Evolutionary conservation across 2,329 filamentous ascomycete species (phyloP).

Genomic region (Pseudogymnoascus sp.): DNA sequence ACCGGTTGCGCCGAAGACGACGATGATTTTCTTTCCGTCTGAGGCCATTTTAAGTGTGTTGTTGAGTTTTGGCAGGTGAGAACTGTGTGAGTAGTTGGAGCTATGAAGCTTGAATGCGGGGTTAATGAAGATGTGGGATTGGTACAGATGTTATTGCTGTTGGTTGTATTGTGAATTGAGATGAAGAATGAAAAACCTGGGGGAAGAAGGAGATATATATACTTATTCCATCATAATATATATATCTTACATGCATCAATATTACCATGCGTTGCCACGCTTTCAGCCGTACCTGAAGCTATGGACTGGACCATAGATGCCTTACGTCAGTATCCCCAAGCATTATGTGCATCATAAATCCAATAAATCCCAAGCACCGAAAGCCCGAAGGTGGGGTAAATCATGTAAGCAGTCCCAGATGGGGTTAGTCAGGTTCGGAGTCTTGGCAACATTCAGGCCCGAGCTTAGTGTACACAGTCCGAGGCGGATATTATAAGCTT

Average conservation of each 20-base stretch:
- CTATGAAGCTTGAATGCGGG: background rate
- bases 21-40: constrained; percentile 31
- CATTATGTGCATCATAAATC: background rate
- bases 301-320: background rate
- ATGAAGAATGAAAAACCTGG: background rate
- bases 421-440: background rate
- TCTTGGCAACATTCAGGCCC: background rate
- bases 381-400: background rate
- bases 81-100: background rate
- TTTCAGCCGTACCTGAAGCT: background rate
- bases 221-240: background rate
- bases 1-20: constrained; percentile 40
- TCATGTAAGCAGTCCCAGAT: background rate
- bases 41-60: background rate
- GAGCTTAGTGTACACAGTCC: background rate
- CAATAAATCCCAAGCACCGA: background rate
- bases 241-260: background rate
- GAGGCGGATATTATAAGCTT: background rate
- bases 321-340: background rate
- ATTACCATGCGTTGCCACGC: background rate
- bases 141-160: background rate
- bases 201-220: background rate
- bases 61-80: background rate
- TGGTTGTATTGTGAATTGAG: background rate
- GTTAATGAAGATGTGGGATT: background rate